Conservation (phyloP, 176 grass and related monocot species). For the Avena insularis region DNA sequence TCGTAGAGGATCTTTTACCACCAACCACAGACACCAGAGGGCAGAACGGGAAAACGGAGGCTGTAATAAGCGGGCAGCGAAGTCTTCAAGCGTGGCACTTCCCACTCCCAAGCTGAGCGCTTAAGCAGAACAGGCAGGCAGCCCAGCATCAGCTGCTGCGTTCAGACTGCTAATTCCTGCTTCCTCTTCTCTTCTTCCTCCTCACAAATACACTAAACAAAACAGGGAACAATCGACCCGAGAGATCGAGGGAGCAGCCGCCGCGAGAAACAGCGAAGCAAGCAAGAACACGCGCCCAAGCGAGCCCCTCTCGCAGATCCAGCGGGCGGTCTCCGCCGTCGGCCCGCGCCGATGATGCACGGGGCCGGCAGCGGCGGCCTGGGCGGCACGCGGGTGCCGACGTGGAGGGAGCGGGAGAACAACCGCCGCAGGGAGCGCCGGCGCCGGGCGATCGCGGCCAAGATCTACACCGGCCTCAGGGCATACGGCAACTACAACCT, state of each 20-base stretch:
- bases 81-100: neutral
- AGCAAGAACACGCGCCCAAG: neutral
- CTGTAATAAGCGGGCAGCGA: neutral
- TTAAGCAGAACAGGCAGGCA: slow-evolving; percentile 24
- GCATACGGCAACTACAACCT: slow-evolving; percentile 94
- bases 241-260: slow-evolving; percentile 5
- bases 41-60: neutral
- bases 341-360: slow-evolving; percentile 40
- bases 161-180: slow-evolving; percentile 33
- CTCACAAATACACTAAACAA: slow-evolving; percentile 52
- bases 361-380: slow-evolving; percentile 37
- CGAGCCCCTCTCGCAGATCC: slow-evolving; percentile 45
- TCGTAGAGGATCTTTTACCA: neutral
- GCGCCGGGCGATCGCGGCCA: slow-evolving; percentile 90
- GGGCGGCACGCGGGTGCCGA: slow-evolving; percentile 84
- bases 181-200: slow-evolving; percentile 23
- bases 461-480: slow-evolving; percentile 91
- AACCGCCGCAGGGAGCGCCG: slow-evolving; percentile 89
- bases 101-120: neutral
- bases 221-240: neutral
- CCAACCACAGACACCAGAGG: neutral
- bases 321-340: neutral
- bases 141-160: slow-evolving; percentile 37
- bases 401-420: slow-evolving; percentile 99
- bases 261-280: neutral